Evolutionary conservation across 306 rosid species (phyloP).

Genomic region (Vicia villosa): DNA sequence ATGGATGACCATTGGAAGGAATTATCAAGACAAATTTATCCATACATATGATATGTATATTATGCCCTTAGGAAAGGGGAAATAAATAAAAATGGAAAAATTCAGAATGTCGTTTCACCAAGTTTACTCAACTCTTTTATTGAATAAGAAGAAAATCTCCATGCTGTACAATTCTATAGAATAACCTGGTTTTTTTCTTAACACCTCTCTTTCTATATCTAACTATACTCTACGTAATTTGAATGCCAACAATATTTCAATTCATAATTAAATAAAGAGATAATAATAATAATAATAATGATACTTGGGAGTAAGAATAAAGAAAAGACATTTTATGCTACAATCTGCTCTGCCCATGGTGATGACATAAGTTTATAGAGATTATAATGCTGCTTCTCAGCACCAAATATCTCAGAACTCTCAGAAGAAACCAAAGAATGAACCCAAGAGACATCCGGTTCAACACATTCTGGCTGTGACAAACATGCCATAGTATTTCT

Average conservation of each 20-base stretch:
- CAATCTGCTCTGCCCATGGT: neutral
- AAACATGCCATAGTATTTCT: neutral
- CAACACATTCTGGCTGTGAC: neutral
- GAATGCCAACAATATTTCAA: neutral
- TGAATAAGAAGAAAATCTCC: neutral
- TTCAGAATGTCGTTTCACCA: neutral
- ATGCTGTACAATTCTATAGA: neutral
- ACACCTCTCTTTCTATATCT: neutral
- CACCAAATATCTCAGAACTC: neutral
- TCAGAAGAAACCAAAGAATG: neutral
- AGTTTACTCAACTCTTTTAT: neutral
- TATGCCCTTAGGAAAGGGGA: too few species aligned
- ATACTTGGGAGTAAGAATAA: too few species aligned
- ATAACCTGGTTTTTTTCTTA: neutral
- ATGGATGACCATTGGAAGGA: too few species aligned
- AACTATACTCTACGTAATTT: neutral
- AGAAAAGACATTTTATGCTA: too few species aligned
- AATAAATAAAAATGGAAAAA: neutral
- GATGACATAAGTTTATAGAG: neutral
- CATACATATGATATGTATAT: too few species aligned
- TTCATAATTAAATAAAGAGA: neutral
- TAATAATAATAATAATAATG: too few species aligned
- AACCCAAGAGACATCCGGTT: slow-evolving; percentile 1
- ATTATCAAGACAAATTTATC: too few species aligned
- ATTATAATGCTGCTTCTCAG: neutral